Conservation (phyloP, 2,329 filamentous ascomycete genomes). For the Thelonectria discophora region DNA sequence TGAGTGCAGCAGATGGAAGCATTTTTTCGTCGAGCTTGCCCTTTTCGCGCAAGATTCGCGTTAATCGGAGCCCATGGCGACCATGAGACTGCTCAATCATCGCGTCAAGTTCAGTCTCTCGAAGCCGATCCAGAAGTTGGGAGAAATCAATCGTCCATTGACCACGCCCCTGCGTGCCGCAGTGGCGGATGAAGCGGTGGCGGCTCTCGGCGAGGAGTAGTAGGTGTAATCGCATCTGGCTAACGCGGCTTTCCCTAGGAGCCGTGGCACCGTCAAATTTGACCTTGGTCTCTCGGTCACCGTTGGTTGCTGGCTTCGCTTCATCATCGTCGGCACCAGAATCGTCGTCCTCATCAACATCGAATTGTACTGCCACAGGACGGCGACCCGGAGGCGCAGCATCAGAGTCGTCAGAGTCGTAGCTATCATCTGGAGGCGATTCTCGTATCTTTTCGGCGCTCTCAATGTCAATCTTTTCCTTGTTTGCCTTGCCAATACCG, state of each 20-base stretch:
- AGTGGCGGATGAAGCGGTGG: constrained; percentile 73
- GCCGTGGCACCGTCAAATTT: constrained; percentile 60
- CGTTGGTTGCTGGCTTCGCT: constrained; percentile 42
- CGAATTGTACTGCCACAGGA: constrained; percentile 23
- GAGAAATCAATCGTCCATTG: constrained; percentile 88
- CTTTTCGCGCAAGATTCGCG: constrained; percentile 83
- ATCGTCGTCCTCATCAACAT: constrained; percentile 47
- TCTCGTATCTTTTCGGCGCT: constrained; percentile 60
- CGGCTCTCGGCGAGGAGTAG: constrained; percentile 75
- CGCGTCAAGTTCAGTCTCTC: constrained; percentile 81
- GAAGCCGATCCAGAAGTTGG: constrained; percentile 74
- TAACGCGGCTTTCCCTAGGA: constrained; percentile 57
- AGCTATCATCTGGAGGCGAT: constrained; percentile 46
- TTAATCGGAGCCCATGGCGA: constrained; percentile 79
- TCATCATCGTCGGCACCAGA: constrained; percentile 44
- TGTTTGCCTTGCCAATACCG: constrained; percentile 66
- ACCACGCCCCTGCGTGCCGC: constrained; percentile 68
- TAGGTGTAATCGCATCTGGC: constrained; percentile 77
- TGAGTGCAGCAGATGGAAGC: constrained; percentile 79
- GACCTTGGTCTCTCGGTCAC: constrained; percentile 53
- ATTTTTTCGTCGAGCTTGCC: constrained; percentile 97
- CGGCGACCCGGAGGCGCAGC: constrained; percentile 38
- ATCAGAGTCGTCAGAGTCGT: constrained; percentile 49
- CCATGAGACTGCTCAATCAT: constrained; percentile 83
- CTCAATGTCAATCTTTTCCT: constrained; percentile 56